Conservation (phyloP, 2,329 filamentous ascomycete species). For the Ophiostoma quercus region DNA sequence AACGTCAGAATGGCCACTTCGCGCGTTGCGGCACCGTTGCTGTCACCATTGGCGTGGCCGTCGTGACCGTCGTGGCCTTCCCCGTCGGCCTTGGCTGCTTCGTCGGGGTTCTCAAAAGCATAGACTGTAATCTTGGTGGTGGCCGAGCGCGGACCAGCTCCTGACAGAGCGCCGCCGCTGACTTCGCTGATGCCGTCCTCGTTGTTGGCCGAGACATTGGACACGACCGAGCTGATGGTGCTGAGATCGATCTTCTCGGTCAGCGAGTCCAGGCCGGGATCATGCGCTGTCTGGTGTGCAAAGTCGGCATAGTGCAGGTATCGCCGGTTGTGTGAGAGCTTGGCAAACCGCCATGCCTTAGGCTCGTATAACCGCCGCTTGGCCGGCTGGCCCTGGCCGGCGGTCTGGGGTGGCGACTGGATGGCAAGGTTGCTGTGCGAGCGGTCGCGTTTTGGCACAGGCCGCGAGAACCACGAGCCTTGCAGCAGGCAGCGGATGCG, state of each 20-base stretch:
- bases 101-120: slow-evolving; percentile 53
- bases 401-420: slow-evolving; percentile 34
- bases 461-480: slow-evolving; percentile 77
- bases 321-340: slow-evolving; percentile 83
- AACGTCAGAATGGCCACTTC: slow-evolving; percentile 79
- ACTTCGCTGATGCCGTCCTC: slow-evolving; percentile 45
- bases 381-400: slow-evolving; percentile 31
- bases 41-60: slow-evolving; percentile 25
- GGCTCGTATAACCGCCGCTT: slow-evolving; percentile 43
- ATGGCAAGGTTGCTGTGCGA: slow-evolving; percentile 2
- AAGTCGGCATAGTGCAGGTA: slow-evolving; percentile 91
- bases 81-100: slow-evolving; percentile 28
- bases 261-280: slow-evolving; percentile 68
- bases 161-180: slow-evolving; percentile 32
- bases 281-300: slow-evolving; percentile 54
- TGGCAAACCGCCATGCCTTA: slow-evolving; percentile 72
- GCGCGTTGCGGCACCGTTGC: slow-evolving; percentile 13
- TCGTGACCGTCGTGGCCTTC: slow-evolving; percentile 33
- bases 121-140: slow-evolving; percentile 90
- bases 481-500: slow-evolving; percentile 82
- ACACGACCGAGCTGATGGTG: slow-evolving; percentile 86
- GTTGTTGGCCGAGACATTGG: slow-evolving; percentile 71
- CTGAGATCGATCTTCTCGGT: slow-evolving; percentile 80
- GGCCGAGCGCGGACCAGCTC: slow-evolving; percentile 36
- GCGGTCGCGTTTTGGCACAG: slow-evolving; percentile 38